Conservation (phyloP, 805 yeast species). For the Candida gorgasii region DNA sequence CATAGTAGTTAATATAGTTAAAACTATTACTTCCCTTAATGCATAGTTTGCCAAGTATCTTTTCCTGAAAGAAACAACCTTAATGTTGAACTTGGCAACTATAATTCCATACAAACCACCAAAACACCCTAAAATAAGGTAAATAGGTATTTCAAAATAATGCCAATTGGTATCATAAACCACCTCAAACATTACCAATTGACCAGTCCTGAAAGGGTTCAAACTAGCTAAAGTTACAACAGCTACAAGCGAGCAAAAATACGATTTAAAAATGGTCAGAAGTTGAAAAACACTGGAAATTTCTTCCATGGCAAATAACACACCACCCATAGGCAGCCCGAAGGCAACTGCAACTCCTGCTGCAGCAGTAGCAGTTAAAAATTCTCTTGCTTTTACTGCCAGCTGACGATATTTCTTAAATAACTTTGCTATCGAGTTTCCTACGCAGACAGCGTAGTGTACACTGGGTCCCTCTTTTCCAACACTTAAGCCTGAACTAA, state of each 20-base stretch:
- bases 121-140: slow-evolving; percentile 75
- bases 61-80: slow-evolving; percentile 76
- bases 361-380: slow-evolving; percentile 87
- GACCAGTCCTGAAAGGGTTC: slow-evolving; percentile 94
- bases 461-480: slow-evolving; percentile 99
- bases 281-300: slow-evolving; percentile 73
- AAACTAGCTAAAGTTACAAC: slow-evolving; percentile 76
- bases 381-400: slow-evolving; percentile 52
- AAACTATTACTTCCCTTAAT: slow-evolving; percentile 65
- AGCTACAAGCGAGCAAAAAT: slow-evolving; percentile 87
- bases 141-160: slow-evolving; percentile 79
- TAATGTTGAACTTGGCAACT: slow-evolving; percentile 72
- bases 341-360: slow-evolving; percentile 99
- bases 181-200: slow-evolving; percentile 91
- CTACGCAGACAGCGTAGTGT: slow-evolving; percentile 97
- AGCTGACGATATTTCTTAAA: slow-evolving; percentile 47
- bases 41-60: slow-evolving; percentile 58
- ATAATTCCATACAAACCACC: slow-evolving; percentile 90
- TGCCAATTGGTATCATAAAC: slow-evolving; percentile 86
- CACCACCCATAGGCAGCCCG: slow-evolving; percentile 97
- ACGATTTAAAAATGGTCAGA: slow-evolving; percentile 85
- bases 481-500: slow-evolving; percentile 88
- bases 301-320: slow-evolving; percentile 88
- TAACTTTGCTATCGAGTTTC: slow-evolving; percentile 67
- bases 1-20: slow-evolving; percentile 70